phyloP scores from a whole-genome alignment of 2,329 filamentous ascomycete genomes.

The Scorias spongiosa region DNA sequence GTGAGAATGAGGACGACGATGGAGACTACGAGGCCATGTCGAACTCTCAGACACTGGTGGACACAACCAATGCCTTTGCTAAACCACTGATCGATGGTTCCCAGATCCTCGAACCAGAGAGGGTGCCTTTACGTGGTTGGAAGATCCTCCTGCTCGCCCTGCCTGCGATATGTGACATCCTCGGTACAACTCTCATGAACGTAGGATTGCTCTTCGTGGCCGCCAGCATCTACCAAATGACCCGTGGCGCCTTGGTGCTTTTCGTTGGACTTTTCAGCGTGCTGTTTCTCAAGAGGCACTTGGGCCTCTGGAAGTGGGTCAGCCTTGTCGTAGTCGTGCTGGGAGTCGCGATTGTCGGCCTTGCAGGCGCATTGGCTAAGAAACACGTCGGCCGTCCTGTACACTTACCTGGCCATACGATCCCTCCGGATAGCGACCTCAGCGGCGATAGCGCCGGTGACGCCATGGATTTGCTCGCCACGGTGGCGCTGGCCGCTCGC shows the following conservation, averaged over 20 bases:
- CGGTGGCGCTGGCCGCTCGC: conserved; percentile 8
- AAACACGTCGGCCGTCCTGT: conserved; percentile 31
- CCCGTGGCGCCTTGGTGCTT: conserved; percentile 78
- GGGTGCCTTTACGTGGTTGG: conserved; percentile 48
- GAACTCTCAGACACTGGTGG: conserved; percentile 20
- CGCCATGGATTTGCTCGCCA: conserved; percentile 7
- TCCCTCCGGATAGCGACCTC: conserved; percentile 4
- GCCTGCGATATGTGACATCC: conserved; percentile 85
- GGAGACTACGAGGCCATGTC: conserved; percentile 18
- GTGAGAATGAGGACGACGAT: conserved; percentile 18
- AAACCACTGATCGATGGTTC: conserved; percentile 36
- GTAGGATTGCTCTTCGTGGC: conserved; percentile 85
- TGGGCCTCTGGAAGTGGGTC: conserved; percentile 84
- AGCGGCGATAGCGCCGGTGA: conserved; percentile 12
- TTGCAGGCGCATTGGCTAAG: conserved; percentile 73
- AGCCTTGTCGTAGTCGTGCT: conserved; percentile 73
- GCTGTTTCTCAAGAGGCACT: conserved; percentile 63
- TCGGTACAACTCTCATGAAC: conserved; percentile 95
- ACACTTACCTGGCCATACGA: conserved; percentile 12
- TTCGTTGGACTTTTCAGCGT: conserved; percentile 96
- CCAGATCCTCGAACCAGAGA: conserved; percentile 25
- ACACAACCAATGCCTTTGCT: conserved; percentile 26
- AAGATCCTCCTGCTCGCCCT: conserved; percentile 62
- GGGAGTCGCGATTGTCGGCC: conserved; percentile 77
- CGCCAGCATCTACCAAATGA: conserved; percentile 98